Evolutionary conservation across 169 alveolate species (phyloP).

Genomic region (Babesia gibsoni): DNA sequence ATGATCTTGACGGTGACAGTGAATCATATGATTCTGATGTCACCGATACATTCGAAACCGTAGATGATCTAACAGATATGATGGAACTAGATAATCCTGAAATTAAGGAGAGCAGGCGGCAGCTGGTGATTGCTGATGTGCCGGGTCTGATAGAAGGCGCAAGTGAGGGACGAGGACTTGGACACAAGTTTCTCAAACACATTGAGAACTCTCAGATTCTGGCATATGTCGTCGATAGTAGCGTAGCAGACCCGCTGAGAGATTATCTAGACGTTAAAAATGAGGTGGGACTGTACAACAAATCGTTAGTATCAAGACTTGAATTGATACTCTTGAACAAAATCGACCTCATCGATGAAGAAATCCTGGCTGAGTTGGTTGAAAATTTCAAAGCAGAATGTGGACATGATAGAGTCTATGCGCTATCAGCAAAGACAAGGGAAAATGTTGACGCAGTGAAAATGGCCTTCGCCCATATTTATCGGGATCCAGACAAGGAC

Average conservation of each 20-base stretch:
- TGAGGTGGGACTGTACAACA: conserved; percentile 37
- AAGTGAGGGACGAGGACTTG: conserved; percentile 84
- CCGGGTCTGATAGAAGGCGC: conserved; percentile 92
- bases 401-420: conserved; percentile 28
- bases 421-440: conserved; percentile 60
- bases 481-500: not conserved
- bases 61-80: not conserved
- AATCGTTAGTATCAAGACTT: conserved; percentile 2
- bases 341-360: conserved; percentile 28
- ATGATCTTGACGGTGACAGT: not conserved
- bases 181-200: conserved; percentile 85
- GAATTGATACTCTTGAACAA: conserved; percentile 52
- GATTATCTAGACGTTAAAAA: conserved; percentile 54
- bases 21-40: not conserved
- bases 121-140: conserved; percentile 82
- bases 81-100: not conserved
- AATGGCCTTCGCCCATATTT: not conserved
- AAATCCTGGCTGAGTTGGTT: conserved; percentile 2
- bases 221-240: conserved; percentile 65
- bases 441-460: conserved; percentile 19
- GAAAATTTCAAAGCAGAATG: conserved; percentile 13
- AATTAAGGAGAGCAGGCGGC: not conserved
- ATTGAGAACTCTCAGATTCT: conserved; percentile 83
- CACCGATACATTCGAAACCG: not conserved
- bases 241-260: conserved; percentile 42